Evolutionary conservation across 768 basidiomycete genomes (phyloP).

Genomic region (Boletus eberwhitei): DNA sequence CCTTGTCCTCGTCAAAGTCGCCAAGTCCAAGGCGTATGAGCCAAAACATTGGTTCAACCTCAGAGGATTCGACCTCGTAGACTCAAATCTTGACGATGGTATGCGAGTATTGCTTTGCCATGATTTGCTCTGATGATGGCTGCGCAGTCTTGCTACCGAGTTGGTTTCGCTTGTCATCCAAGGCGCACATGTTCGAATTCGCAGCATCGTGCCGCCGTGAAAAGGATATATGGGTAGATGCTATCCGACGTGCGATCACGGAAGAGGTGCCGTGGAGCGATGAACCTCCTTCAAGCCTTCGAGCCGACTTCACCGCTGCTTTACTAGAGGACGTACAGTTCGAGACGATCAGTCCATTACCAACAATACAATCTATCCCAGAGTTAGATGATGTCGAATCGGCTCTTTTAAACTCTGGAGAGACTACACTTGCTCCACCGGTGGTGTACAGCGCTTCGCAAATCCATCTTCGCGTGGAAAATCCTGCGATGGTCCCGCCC

Average conservation of each 20-base stretch:
- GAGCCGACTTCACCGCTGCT: constrained; percentile 39
- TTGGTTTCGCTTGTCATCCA: constrained; percentile 70
- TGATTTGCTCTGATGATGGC: constrained; percentile 4
- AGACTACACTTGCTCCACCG: background rate
- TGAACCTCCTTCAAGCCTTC: constrained; percentile 64
- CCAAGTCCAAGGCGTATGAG: constrained; percentile 78
- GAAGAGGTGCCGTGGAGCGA: constrained; percentile 47
- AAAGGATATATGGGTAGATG: constrained; percentile 81
- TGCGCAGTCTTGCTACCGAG: constrained; percentile 70
- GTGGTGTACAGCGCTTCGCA: constrained; percentile 6
- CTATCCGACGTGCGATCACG: constrained; percentile 53
- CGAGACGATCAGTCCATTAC: constrained; percentile 40
- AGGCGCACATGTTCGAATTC: constrained; percentile 77
- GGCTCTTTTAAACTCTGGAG: constrained; percentile 4
- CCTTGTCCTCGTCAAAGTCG: constrained; percentile 81
- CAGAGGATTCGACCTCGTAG: constrained; percentile 65
- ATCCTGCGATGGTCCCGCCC: constrained; percentile 3
- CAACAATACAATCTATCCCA: constrained; percentile 58
- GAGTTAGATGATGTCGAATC: constrained; percentile 35
- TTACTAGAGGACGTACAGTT: constrained; percentile 37
- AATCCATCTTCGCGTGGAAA: constrained; percentile 22
- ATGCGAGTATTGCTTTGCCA: constrained; percentile 30
- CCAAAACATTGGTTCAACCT: constrained; percentile 87
- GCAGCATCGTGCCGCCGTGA: constrained; percentile 82
- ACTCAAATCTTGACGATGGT: constrained; percentile 75